Evolutionary conservation across 169 alveolate species (phyloP), one percentile per base, ranked within the genome.

Genomic region (Cryptosporidium xiaoi): DNA sequence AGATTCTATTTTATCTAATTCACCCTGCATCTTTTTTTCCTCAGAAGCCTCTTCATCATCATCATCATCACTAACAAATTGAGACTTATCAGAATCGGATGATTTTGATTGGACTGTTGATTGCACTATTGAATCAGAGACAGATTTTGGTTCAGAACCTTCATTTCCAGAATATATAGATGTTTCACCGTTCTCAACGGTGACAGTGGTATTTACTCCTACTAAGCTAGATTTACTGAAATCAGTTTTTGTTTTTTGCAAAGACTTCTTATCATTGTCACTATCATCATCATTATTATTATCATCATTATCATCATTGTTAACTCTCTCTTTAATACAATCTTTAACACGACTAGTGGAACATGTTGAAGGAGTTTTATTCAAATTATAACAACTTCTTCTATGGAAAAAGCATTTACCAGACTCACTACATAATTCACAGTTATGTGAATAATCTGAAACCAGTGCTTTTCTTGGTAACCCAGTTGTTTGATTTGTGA

Each of bases 41-140:
- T 55, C 62, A 3, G 27, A 29, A 33, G 65, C 36, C 15, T 15
- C 56, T 29, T 36, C 53, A 5, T 48, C 66, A 0, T 69, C 36
- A 0, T 69, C 36, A 31, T 69, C 83, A 51, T 68, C 83, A 55
- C 83, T 69, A 29, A 69, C 65, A 51, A 69, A 69, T 29, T 64
- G 53, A 6, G 83, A 69, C 20, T 33, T 51, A 10, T 69, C 83
- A 18, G 36, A 58, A 12, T 69, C 66, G 8, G 83, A 4, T 13
- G 65, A 7, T 16, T 33, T 67, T 12, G 83, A 12, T 5, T 20
- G 4, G 4, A 64, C 24, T 7, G 65, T 10, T 51, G 40, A 33
- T 33, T n/a, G 20, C 1, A 13, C 27, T 62, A 4, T 1, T 27
- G 68, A 62, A 8, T n/a, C 36, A 18, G 68, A 16, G 1, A 48